Percentiles rank a stretch among this genome's conserved stretches.
These are phyloP conservation scores for Colletotrichum limetticola DNA, from an alignment of 2,329 filamentous ascomycete species.

Conservation along the genomic window DNA sequence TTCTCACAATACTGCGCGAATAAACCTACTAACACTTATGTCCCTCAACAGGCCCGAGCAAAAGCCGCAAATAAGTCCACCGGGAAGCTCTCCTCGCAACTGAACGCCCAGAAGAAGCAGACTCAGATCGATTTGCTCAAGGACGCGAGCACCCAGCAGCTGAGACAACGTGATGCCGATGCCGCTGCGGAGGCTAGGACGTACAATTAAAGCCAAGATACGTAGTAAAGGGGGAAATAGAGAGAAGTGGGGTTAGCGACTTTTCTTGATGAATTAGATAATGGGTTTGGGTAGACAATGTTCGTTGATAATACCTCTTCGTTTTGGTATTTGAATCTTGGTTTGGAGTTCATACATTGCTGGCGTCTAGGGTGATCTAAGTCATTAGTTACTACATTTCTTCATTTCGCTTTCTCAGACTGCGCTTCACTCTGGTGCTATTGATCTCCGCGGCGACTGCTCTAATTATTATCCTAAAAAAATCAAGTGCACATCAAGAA, in stretches of 20 bases:
- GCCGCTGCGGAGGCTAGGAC: constrained; percentile 52
- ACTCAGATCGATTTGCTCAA: constrained; percentile 75
- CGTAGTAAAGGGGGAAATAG: neutral
- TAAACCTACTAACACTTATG: neutral
- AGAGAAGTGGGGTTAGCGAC: constrained; percentile 6
- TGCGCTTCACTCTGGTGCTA: neutral
- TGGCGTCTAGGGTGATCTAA: neutral
- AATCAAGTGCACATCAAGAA: neutral
- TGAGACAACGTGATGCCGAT: constrained; percentile 75
- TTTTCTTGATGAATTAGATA: neutral
- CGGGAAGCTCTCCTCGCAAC: constrained; percentile 76
- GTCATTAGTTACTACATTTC: neutral
- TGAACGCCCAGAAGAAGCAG: constrained; percentile 81
- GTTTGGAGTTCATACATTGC: neutral
- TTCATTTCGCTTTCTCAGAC: neutral
- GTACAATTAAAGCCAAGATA: constrained; percentile 46
- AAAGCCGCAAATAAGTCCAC: constrained; percentile 67
- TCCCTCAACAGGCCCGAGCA: constrained; percentile 69
- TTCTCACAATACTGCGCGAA: neutral
- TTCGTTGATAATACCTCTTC: neutral
- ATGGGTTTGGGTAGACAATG: neutral
- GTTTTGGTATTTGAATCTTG: neutral
- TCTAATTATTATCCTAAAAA: neutral
- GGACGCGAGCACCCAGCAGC: constrained; percentile 74
- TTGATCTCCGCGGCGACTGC: neutral